phyloP scores from a whole-genome alignment of 495 filamentous ascomycete genomes.

The Daldinia vernicosa region DNA sequence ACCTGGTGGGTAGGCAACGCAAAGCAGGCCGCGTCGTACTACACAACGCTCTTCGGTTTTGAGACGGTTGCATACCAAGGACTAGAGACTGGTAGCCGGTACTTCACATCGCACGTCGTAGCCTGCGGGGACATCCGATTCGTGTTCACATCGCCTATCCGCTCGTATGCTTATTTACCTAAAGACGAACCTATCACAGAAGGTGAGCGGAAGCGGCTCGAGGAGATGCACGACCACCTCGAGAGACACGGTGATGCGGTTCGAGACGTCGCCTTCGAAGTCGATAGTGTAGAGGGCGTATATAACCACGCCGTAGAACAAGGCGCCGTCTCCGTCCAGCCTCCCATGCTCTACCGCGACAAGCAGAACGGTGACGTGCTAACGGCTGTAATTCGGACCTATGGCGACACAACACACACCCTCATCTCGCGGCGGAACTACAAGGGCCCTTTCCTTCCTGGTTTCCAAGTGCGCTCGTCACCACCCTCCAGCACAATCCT shows the following conservation, averaged over 20 bases:
- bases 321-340: slow-evolving; percentile 71
- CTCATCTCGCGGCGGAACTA: slow-evolving; percentile 75
- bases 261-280: slow-evolving; percentile 91
- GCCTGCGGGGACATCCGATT: slow-evolving; percentile 80
- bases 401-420: slow-evolving; percentile 92
- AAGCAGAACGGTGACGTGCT: slow-evolving; percentile 65
- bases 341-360: slow-evolving; percentile 61
- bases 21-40: slow-evolving; percentile 89
- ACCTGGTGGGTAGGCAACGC: slow-evolving; percentile 97
- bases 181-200: slow-evolving; percentile 59
- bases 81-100: slow-evolving; percentile 83
- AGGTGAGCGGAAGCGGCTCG: slow-evolving; percentile 65
- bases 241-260: slow-evolving; percentile 88
- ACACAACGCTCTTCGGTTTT: slow-evolving; percentile 86
- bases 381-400: slow-evolving; percentile 81
- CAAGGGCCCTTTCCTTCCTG: slow-evolving; percentile 79
- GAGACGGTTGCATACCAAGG: slow-evolving; percentile 80
- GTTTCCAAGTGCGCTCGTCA: slow-evolving; percentile 65
- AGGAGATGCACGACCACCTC: slow-evolving; percentile 78
- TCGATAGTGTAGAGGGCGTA: slow-evolving; percentile 81
- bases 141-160: slow-evolving; percentile 83
- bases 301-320: slow-evolving; percentile 71
- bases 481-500: slow-evolving; percentile 44
- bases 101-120: slow-evolving; percentile 81
- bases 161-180: slow-evolving; percentile 63